Percentiles rank a stretch among this genome's conserved stretches.
phyloP scores from a whole-genome alignment of 768 basidiomycete species.

The Hypsizygus marmoreus region DNA sequence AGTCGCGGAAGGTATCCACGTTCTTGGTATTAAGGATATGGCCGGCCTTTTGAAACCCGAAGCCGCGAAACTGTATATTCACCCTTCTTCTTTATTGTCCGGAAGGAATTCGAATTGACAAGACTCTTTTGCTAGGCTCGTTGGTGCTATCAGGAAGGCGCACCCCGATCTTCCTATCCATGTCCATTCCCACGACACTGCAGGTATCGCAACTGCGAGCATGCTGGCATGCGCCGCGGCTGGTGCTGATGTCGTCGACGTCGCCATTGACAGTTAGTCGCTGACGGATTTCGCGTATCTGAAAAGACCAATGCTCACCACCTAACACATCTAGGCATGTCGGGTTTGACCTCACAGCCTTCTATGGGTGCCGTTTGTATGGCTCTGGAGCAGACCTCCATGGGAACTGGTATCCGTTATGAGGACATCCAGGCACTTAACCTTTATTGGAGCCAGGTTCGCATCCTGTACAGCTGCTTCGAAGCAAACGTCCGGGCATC shows the following conservation, averaged over 20 bases:
- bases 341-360: slow-evolving; percentile 96
- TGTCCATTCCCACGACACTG: slow-evolving; percentile 99
- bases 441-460: slow-evolving; percentile 97
- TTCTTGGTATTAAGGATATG: slow-evolving; percentile 99
- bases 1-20: slow-evolving; percentile 92
- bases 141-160: slow-evolving; percentile 92
- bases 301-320: slow-evolving; percentile 8
- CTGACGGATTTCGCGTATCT: not conserved
- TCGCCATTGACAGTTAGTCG: slow-evolving; percentile 94
- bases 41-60: slow-evolving; percentile 95
- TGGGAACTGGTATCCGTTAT: slow-evolving; percentile 96
- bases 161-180: slow-evolving; percentile 98
- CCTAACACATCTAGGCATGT: slow-evolving; percentile 72
- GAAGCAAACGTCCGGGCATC: slow-evolving; percentile 97
- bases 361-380: slow-evolving; percentile 97
- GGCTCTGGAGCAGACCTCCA: slow-evolving; percentile 90
- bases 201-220: slow-evolving; percentile 95
- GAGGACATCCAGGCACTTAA: slow-evolving; percentile 97
- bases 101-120: slow-evolving; percentile 3
- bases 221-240: slow-evolving; percentile 96
- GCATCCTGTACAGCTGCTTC: slow-evolving; percentile 93
- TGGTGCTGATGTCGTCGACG: slow-evolving; percentile 98
- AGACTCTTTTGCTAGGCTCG: slow-evolving; percentile 55
- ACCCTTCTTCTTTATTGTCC: not conserved
- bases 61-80: slow-evolving; percentile 81